A percentile compares a stretch with the other conserved stretches of the same genome.
Evolutionary conservation across 176 grass and related monocot species (phyloP).

Genomic region (Zoysia japonica): DNA sequence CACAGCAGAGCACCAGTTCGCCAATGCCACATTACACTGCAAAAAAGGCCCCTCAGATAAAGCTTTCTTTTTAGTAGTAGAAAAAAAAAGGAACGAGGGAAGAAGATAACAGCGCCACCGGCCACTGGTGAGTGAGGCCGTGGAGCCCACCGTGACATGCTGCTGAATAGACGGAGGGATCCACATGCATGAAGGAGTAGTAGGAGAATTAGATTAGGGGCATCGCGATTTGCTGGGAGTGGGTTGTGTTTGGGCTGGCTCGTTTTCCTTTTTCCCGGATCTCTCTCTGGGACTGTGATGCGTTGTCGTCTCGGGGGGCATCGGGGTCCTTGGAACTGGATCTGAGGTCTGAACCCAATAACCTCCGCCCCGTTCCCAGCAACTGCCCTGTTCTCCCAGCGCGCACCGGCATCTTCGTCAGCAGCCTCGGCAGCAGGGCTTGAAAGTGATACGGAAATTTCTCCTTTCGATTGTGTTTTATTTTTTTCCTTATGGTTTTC

Average conservation of each 20-base stretch:
- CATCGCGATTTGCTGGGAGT: neutral
- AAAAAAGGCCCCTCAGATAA: neutral
- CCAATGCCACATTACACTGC: neutral
- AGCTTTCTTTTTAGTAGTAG: neutral
- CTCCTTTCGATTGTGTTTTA: too few relatives aligned
- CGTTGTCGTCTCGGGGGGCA: neutral
- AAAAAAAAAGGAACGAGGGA: neutral
- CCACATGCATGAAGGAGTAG: conserved; percentile 4
- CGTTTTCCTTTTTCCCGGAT: neutral
- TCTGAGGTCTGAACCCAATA: neutral
- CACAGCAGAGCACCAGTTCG: neutral
- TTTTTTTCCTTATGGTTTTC: too few relatives aligned
- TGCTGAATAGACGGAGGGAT: conserved; percentile 28
- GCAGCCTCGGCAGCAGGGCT: neutral
- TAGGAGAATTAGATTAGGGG: conserved; percentile 20
- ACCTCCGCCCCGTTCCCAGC: neutral
- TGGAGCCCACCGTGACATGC: conserved; percentile 7
- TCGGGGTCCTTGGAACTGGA: neutral
- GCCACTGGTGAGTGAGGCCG: neutral
- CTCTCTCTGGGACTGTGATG: neutral
- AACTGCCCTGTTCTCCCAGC: neutral
- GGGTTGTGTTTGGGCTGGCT: neutral
- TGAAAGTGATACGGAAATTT: neutral
- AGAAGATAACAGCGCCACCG: neutral
- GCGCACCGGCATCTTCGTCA: neutral